Base-by-base conservation (phyloP, 176 grass and related monocot species). In the Thalia dealbata region DNA sequence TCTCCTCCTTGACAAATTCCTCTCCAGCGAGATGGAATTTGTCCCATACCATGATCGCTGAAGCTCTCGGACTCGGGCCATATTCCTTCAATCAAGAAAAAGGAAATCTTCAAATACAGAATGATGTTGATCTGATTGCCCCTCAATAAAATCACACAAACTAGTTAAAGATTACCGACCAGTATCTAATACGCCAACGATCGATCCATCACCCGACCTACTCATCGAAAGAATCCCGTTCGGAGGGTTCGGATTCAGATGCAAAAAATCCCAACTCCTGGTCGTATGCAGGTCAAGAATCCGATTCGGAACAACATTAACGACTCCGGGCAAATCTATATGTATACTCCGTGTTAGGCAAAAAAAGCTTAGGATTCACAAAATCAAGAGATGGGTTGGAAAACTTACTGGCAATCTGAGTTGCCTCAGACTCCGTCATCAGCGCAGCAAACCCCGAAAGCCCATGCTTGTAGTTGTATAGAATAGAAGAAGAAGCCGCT, bases 61-160 rank as follows among this genome's bases (percentile, higher is more conserved):
- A 99, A 99, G 71, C 90, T 99, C 22, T 86, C 81, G 1, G 90
- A 99, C 76, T 99, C 95, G 1, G 95, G 95, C 95, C 95, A 99
- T 82, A 99, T 91, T 41, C 95, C 95, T 99, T 69, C 28, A 27
- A 83, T 18, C 28, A 76, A 81, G 28, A 48, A 32, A 18, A 65
- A 16, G 62, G 4, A 68, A 22, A 22, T 43, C 43, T 43, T 14
- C 22, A 22, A 16, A 3, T 48, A 44, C 8, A 16, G 22, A 44
- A 68, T 24, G 19, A 68, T n/a, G 19, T n/a, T 22, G n/a, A 62
- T 24, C 29, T 61, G 16, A 46, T 76, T 28, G 46, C 69, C 35
- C 69, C 24, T 64, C 73, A 10, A 44, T 27, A 38, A 15, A n/a
- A 10, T 4, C 65, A 0, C 8, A 61, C 3, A 42, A 10, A 23